Base-by-base conservation (phyloP, 331 rosid genomes). In the Malus hybrid region DNA sequence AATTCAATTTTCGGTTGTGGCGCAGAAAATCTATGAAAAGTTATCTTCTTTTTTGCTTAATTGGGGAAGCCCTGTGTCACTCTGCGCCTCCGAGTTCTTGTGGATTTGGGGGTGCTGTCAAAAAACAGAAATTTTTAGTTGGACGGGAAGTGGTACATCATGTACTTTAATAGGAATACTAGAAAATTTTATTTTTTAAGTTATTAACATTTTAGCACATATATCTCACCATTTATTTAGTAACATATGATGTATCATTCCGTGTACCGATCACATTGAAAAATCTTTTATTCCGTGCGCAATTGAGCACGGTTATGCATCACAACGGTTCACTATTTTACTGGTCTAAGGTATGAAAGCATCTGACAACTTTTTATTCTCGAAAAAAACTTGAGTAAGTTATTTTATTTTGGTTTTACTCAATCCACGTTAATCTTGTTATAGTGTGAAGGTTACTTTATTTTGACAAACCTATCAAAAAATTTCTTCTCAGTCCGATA, bases 391-490 rank as follows among this genome's bases (percentile, higher is more conserved):
- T 48, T 48, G 8, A 0, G 19, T 14, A 48, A 24, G 24, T 24
- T 24, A 24, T 24, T 24, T 39, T 39, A 39, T 39, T 39, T 39
- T 39, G 44, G 0, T 39, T 4, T 9, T 39, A 39, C 3, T 39
- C 46, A 39, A 39, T 39, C 4, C 46, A 3, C 4, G 4, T 10
- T 39, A 10, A 0, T 39, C 0, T 42, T 42, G 13, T 42, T 1
- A 24, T 42, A 10, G 4, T 10, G 1, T 10, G 13, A 42, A 42
- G 3, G 46, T 42, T 3, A 3, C 3, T 42, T 10, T 42, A 42
- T 1, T 42, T 39, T 39, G 13, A 0, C 46, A 39, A 39, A 0
- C 0, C 0, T 39, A 1, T 39, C 4, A 1, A 39, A 39, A 39
- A 0, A 10, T 10, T 10, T 39, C 4, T 39, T 39, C 13, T 39